Evolutionary conservation across 164 flowering plant species (phyloP), one percentile per base, ranked within the genome.

Genomic region (Vitis vinifera): DNA sequence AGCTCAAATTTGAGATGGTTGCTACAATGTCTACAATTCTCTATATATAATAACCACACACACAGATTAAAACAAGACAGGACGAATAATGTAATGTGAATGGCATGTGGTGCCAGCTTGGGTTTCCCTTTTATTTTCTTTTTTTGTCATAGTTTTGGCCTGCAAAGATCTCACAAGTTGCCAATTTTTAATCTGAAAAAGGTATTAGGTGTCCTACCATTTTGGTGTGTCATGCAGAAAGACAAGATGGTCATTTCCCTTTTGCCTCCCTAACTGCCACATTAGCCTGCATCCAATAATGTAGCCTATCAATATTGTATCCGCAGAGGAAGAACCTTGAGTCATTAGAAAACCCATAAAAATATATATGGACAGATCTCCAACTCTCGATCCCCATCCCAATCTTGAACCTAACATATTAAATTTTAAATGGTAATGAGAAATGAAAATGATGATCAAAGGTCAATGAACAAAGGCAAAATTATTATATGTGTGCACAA

Each of bases 101-200:
- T 66, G 59, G 55, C 76, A 71, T 76, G 74, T 70, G 78, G 11
- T 27, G 62, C 10, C 31, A 50, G 56, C 44, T 55, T 68, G 65
- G 75, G 30, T 47, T 63, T 16, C 31, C 63, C 55, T 66, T 49
- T 0, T 44, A 59, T 29, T 17, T 62, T 16, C 3, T 55, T 44
- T 14, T 14, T 23, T 65, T 71, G 78, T 77, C 70, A 53, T 48
- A 37, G n/a, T 15, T 11, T 30, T 65, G 62, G 52, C 71, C 68
- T 63, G 55, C 80, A 80, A 29, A 44, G 51, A 53, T 44, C 62
- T n/a, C 73, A 58, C 63, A 31, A 72, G 73, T 47, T 56, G 51
- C 3, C 53, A 47, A 29, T 66, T 19, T 69, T 64, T 56, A 13
- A 27, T 29, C 51, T 56, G 11, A 11, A 16, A 13, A 13, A 55